phyloP scores from a whole-genome alignment of 2,329 filamentous ascomycete species.

The Herpotrichia juniperi region DNA sequence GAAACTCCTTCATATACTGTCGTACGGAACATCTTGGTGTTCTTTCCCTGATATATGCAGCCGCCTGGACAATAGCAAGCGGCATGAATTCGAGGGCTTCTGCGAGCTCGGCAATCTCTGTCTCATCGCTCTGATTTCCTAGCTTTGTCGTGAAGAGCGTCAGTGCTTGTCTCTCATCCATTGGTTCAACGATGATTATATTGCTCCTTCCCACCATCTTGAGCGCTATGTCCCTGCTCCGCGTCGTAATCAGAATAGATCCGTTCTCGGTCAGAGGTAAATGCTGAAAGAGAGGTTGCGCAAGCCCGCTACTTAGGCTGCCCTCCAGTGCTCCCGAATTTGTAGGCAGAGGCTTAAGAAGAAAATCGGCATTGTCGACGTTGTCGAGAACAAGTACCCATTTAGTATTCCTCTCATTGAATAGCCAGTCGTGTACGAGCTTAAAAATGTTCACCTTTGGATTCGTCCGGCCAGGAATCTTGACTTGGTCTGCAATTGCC shows the following conservation, averaged over 20 bases:
- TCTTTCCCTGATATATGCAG: slow-evolving; percentile 32
- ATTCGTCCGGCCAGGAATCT: slow-evolving; percentile 12
- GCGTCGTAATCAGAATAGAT: slow-evolving; percentile 6
- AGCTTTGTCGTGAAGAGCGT: slow-evolving; percentile 7
- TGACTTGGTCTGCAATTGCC: slow-evolving; percentile 17
- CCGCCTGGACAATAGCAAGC: slow-evolving; percentile 39
- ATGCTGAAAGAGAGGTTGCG: not conserved
- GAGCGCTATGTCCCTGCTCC: slow-evolving; percentile 3
- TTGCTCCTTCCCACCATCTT: slow-evolving; percentile 6
- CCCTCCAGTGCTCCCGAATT: not conserved
- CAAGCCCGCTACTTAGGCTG: not conserved
- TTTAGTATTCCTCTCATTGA: slow-evolving; percentile 9
- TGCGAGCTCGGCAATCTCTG: no score
- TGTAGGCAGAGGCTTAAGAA: not conserved
- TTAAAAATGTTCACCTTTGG: slow-evolving; percentile 16
- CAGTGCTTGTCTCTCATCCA: slow-evolving; percentile 1
- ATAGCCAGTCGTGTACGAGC: slow-evolving; percentile 20
- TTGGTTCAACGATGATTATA: slow-evolving; percentile 5
- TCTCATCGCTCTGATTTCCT: not conserved
- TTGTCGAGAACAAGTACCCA: slow-evolving; percentile 26
- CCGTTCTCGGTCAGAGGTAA: slow-evolving; percentile 8
- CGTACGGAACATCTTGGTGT: slow-evolving; percentile 10
- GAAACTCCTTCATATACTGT: slow-evolving; percentile 48
- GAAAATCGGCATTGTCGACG: slow-evolving; percentile 14
- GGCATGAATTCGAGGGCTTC: slow-evolving; percentile 36